Conservation (phyloP, 2,329 filamentous ascomycete genomes). For the Ophiocordyceps sinensis region DNA sequence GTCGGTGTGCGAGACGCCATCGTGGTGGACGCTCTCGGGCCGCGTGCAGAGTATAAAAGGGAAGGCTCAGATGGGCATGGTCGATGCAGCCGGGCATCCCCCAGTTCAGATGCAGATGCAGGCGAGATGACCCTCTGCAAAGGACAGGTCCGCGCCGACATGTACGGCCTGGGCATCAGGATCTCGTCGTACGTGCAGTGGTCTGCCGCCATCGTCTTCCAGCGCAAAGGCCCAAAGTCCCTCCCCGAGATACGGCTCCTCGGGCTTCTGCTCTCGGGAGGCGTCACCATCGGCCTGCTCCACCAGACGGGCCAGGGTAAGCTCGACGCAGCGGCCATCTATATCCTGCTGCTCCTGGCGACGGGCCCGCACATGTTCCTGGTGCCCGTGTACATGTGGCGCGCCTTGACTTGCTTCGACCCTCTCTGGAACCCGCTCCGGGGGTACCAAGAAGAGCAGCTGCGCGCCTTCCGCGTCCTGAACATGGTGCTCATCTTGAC, state of each 20-base stretch:
- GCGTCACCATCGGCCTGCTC: constrained; percentile 13
- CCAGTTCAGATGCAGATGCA: background rate
- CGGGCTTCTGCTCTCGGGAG: constrained; percentile 16
- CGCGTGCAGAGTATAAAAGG: background rate
- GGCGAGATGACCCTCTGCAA: background rate
- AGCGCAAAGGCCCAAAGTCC: constrained; percentile 14
- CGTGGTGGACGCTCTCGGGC: background rate
- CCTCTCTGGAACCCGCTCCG: constrained; percentile 15
- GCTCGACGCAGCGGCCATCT: constrained; percentile 16
- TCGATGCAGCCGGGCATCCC: background rate
- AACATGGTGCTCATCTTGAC: constrained; percentile 12
- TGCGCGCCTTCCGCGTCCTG: constrained; percentile 11
- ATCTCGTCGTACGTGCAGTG: constrained; percentile 13
- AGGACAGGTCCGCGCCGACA: background rate
- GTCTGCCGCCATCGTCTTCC: constrained; percentile 16
- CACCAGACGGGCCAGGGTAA: constrained; percentile 8
- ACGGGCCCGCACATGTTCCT: constrained; percentile 16
- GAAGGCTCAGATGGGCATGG: background rate
- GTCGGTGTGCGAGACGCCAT: background rate
- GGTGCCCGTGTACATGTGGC: constrained; percentile 20
- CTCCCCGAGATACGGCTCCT: constrained; percentile 16
- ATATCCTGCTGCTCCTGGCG: constrained; percentile 16
- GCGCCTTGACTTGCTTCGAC: constrained; percentile 15
- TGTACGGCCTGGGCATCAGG: constrained; percentile 3
- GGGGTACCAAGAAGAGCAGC: constrained; percentile 11